Evolutionary conservation across 2,329 filamentous ascomycete species (phyloP).

Genomic region (Thelonectria blattea): DNA sequence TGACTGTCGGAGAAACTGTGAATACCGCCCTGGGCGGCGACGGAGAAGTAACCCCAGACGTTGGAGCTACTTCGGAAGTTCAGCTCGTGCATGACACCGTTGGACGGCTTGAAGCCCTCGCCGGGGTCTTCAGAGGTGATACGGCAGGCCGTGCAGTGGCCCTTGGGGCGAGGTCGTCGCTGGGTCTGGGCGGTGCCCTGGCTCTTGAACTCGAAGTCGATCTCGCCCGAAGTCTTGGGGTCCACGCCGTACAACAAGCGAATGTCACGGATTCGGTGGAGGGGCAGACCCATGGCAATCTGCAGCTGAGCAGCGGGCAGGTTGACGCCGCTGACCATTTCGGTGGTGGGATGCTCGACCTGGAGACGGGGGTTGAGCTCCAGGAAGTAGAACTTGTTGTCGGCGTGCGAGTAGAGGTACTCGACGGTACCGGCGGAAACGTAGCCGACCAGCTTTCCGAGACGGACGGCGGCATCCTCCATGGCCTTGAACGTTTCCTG

Average conservation of each 20-base stretch:
- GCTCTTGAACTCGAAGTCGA: conserved; percentile 96
- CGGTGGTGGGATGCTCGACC: conserved; percentile 98
- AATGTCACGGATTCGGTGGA: conserved; percentile 96
- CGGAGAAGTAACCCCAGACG: conserved; percentile 99
- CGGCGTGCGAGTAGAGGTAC: conserved; percentile 96
- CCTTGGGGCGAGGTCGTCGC: conserved; percentile 89
- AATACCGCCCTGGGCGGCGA: conserved; percentile 93
- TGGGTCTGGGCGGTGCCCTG: conserved; percentile 84
- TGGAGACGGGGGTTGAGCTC: conserved; percentile 98
- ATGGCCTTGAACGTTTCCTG: conserved; percentile 88
- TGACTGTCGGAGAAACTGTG: conserved; percentile 99
- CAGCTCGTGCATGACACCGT: conserved; percentile 97
- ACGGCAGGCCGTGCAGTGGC: conserved; percentile 97
- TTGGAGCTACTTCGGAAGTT: conserved; percentile 99
- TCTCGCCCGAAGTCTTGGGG: conserved; percentile 81
- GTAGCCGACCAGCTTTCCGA: conserved; percentile 94
- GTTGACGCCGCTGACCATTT: conserved; percentile 99
- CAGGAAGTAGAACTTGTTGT: conserved; percentile 99
- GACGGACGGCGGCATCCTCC: conserved; percentile 94
- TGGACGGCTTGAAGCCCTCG: conserved; percentile 99
- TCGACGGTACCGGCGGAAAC: conserved; percentile 98
- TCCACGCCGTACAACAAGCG: conserved; percentile 95
- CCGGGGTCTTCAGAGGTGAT: conserved; percentile 99
- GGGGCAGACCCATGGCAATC: conserved; percentile 96
- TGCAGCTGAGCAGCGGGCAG: conserved; percentile 96